phyloP scores from a whole-genome alignment of 768 basidiomycete species.

The Rhizopogon vinicolor region DNA sequence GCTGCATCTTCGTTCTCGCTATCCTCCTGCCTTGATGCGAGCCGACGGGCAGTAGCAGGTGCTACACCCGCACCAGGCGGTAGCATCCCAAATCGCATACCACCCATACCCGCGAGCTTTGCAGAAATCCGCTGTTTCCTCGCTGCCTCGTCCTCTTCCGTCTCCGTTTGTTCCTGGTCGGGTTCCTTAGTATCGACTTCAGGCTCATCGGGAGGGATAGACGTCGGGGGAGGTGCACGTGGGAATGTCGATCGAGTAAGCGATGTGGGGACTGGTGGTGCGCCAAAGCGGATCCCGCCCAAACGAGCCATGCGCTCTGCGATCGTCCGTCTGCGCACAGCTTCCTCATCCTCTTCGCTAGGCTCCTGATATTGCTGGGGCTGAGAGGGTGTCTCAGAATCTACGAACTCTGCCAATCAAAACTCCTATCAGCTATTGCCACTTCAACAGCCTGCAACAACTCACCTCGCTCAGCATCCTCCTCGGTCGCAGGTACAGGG shows the following conservation, averaged over 20 bases:
- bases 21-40: conserved; percentile 18
- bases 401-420: background rate
- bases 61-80: conserved; percentile 22
- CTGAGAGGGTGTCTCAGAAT: background rate
- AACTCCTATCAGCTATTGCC: background rate
- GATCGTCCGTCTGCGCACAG: conserved; percentile 61
- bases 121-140: conserved; percentile 51
- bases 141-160: conserved; percentile 63
- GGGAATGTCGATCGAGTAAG: conserved; percentile 33
- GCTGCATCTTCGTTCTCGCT: conserved; percentile 23
- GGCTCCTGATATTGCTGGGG: conserved; percentile 3
- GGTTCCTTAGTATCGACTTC: conserved; percentile 19
- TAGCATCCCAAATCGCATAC: conserved; percentile 54
- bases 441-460: background rate
- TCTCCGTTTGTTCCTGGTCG: conserved; percentile 23
- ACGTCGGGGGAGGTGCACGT: conserved; percentile 31
- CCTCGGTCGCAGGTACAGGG: background rate
- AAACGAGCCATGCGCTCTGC: conserved; percentile 95
- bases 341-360: conserved; percentile 37
- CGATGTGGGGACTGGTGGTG: conserved; percentile 43
- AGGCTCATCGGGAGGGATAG: conserved; percentile 22
- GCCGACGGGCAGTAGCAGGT: conserved; percentile 13
- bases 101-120: conserved; percentile 51
- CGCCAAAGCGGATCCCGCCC: conserved; percentile 81
- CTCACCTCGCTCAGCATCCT: background rate